Base-by-base conservation (phyloP, 2,329 filamentous ascomycete genomes). In the Ciborinia camelliae region DNA sequence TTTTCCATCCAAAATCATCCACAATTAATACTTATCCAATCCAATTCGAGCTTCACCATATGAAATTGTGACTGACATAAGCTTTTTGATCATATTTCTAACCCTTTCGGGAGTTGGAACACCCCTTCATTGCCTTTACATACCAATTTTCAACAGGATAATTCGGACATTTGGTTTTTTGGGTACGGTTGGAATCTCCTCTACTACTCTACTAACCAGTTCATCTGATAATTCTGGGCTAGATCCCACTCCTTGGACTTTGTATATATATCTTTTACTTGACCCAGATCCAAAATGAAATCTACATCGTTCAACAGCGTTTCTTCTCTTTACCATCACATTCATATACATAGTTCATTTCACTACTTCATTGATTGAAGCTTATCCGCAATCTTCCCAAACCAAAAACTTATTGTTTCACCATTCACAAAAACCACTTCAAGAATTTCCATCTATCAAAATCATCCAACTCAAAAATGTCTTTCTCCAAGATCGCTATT, bases 361-460 rank as follows among this genome's bases (percentile, higher is more conserved):
- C 59, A 53, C 54, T 62, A 41, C 62, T 63, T 63, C 62, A 63
- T 63, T 63, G 62, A 63, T 51, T 63, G 62, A 63, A 63, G 62
- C 51, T 30, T 30, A 41, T 39, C 15, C 45, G 45, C 28, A 35
- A 43, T 15, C n/a, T 39, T 55, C n/a, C 35, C 23, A 35, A 35
- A 37, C 3, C 61, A 12, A 39, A 32, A 52, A 20, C 43, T 58
- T 41, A 50, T 63, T 63, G 14, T 30, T 48, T n/a, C 43, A 60
- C 23, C 37, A 9, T 26, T 7, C 18, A 41, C 23, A 20, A 28
- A 20, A 63, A 32, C n/a, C n/a, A 26, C 28, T 47, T n/a, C 3
- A 23, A 15, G 14, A 45, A 45, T 9, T 12, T 32, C 32, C 23
- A 5, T 20, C 28, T 30, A 39, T 35, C 30, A 43, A 35, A 26